Base-by-base conservation (phyloP, 2,329 filamentous ascomycete genomes). In the Fusarium acutatum region DNA sequence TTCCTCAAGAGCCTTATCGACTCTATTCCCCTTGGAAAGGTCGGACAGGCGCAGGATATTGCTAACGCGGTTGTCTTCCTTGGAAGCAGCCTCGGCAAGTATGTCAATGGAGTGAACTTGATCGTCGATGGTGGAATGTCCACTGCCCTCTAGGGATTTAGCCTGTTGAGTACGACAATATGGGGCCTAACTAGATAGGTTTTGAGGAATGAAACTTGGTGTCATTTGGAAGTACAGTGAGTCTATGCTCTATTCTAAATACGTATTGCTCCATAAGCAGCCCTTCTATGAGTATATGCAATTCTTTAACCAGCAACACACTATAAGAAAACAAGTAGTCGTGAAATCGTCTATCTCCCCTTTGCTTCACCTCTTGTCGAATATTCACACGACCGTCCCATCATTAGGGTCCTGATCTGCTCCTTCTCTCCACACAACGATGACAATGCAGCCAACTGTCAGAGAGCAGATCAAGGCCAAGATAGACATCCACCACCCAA, bases 61-160 rank as follows among this genome's bases (percentile, higher is more conserved):
- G 76, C 78, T 0, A 79, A 79, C 17, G 72, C 75, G 0, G 75
- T 72, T 2, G 22, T 79, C 2, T 79, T 78, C 18, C 28, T 79
- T 7, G 74, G 72, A 1, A 78, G 78, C 7, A 34, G 24, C 1
- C 70, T 80, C 1, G 71, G 76, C 2, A 72, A 58, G 28, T 79
- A 71, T 24, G 70, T 75, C 7, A 67, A 56, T 0, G 78, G 78
- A 24, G 40, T 67, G 0, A 77, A 67, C n/a, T 15, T 79, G 18
- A 4, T 77, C 14, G 46, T 80, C 3, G 78, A 79, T 60, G 78
- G 78, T 4, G 73, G 62, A 17, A 61, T 75, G 46, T 66, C 69
- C 4, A 62, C 47, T 18, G 5, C 30, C 0, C 30, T 75, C 1
- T 72, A 14, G 35, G 8, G 7, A 1, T 11, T 7, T 11, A 20